phyloP scores from a whole-genome alignment of 202 grass and related monocot species.

The Zizania palustris region DNA sequence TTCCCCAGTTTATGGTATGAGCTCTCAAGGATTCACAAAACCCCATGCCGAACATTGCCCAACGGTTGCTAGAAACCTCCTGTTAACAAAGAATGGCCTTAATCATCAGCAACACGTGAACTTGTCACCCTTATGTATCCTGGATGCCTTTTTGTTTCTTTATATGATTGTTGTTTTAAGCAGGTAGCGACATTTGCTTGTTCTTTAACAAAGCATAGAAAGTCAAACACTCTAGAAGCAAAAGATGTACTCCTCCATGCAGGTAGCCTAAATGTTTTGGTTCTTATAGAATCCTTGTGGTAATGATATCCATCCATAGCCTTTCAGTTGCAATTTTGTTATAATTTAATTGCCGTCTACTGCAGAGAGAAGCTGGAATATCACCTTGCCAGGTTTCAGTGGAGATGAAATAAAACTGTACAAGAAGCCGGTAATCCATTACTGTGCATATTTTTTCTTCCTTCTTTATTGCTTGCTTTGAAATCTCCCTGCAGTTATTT shows the following conservation, averaged over 20 bases:
- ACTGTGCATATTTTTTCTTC: conserved; percentile 27
- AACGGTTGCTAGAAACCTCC: background rate
- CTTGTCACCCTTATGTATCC: background rate
- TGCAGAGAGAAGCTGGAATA: conserved; percentile 97
- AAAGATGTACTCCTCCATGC: conserved; percentile 97
- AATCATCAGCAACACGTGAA: background rate
- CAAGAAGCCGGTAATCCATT: conserved; percentile 81
- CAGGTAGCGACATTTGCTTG: conserved; percentile 85
- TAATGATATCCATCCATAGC: background rate
- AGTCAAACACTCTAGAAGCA: conserved; percentile 78
- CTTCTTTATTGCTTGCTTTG: conserved; percentile 18
- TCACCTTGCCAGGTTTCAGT: conserved; percentile 79
- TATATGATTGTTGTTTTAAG: conserved; percentile 41
- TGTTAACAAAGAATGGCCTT: no score
- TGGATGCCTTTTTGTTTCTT: background rate
- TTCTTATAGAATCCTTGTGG: conserved; percentile 26
- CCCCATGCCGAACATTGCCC: background rate
- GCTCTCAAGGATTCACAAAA: no score
- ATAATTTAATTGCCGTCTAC: conserved; percentile 38
- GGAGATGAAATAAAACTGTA: conserved; percentile 94
- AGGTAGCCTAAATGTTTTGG: conserved; percentile 51
- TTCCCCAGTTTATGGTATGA: no score
- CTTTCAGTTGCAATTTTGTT: conserved; percentile 13
- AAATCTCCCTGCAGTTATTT: conserved; percentile 5
- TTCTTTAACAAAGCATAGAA: conserved; percentile 97